Evolutionary conservation across 2,329 filamentous ascomycete species (phyloP), one percentile per base, ranked within the genome.

Genomic region (Capronia coronata): DNA sequence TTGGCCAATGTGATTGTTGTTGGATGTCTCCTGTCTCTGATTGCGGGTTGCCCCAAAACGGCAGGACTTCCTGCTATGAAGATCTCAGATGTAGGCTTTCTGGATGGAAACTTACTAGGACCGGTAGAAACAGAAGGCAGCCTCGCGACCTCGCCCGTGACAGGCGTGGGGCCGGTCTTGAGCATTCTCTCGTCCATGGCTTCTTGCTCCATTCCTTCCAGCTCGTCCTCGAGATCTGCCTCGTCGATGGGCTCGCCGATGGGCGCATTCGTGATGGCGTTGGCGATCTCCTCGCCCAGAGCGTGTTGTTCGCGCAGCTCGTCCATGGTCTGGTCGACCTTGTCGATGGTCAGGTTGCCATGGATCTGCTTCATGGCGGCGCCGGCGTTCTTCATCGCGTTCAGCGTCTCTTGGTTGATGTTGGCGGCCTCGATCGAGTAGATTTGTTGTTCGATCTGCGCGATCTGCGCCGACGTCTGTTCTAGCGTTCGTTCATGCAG

Each of bases 401-500:
- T 80, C 58, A 97, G 76, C 10, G 93, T 98, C 75, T 96, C 90
- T 71, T 91, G 84, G 76, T 98, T 98, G 75, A 98, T 96, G 68
- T 97, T 98, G 55, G 93, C 93, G 41, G 90, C 88, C 71, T 98
- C 93, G 74, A 98, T 97, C 52, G 87, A 84, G 68, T 93, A 93
- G 65, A 97, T 94, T 68, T 98, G 89, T 65, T 90, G 86, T 69
- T 98, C 93, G 38, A 98, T 77, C 18, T 93, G 94, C 62, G 83
- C 81, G 64, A 97, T 94, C 71, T 97, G 91, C 25, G 85, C 81
- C 52, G 81, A 78, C 1, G 91, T 97, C 71, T 96, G 90, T 60
- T 95, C 88, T 51, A 96, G 80, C 49, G 87, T 87, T 68, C 90
- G 85, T 70, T 97, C 89, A 64, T 93, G 87, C 61, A 82, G 78